A percentile compares a stretch with the other conserved stretches of the same genome.
Evolutionary conservation across 148 eudicot genomes (phyloP).

Genomic region (Suaeda aralocaspica): DNA sequence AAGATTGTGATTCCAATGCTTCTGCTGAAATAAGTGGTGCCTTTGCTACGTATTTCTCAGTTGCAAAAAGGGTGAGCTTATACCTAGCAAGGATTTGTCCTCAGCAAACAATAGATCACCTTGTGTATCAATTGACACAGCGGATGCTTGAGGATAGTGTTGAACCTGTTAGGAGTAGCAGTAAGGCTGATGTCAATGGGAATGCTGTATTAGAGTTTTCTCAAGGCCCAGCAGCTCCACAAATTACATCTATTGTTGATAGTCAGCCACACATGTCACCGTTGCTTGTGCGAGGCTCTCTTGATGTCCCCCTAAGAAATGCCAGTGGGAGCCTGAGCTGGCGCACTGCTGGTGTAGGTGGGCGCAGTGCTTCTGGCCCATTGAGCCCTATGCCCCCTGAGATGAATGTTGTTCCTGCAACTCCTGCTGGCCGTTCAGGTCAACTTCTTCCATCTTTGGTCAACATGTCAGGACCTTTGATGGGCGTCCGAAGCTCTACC

Average conservation of each 20-base stretch:
- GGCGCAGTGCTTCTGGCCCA: constrained; percentile 95
- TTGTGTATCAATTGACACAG: constrained; percentile 90
- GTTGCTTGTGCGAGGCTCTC: constrained; percentile 91
- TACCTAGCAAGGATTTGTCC: constrained; percentile 97
- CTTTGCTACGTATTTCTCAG: constrained; percentile 94
- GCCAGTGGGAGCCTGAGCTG: constrained; percentile 92
- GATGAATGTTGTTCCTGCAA: constrained; percentile 70
- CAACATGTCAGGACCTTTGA: constrained; percentile 97
- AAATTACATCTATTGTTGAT: constrained; percentile 59
- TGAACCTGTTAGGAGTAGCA: constrained; percentile 66
- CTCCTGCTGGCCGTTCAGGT: constrained; percentile 88
- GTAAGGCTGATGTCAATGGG: constrained; percentile 57
- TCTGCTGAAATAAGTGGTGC: constrained; percentile 99
- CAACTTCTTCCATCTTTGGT: constrained; percentile 90
- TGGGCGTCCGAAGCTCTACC: constrained; percentile 94
- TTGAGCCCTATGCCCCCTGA: constrained; percentile 93
- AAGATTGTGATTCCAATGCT: constrained; percentile 98
- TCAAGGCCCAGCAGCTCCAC: constrained; percentile 77
- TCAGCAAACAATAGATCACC: constrained; percentile 90
- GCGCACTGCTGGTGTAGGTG: constrained; percentile 86
- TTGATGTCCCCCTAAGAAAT: constrained; percentile 85
- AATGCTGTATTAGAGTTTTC: constrained; percentile 79
- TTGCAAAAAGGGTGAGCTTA: constrained; percentile 93
- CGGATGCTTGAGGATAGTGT: constrained; percentile 90
- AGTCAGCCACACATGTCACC: constrained; percentile 99